These are phyloP conservation scores for Tothia fuscella DNA, from an alignment of 2,329 filamentous ascomycete species.

Conservation along the genomic window DNA sequence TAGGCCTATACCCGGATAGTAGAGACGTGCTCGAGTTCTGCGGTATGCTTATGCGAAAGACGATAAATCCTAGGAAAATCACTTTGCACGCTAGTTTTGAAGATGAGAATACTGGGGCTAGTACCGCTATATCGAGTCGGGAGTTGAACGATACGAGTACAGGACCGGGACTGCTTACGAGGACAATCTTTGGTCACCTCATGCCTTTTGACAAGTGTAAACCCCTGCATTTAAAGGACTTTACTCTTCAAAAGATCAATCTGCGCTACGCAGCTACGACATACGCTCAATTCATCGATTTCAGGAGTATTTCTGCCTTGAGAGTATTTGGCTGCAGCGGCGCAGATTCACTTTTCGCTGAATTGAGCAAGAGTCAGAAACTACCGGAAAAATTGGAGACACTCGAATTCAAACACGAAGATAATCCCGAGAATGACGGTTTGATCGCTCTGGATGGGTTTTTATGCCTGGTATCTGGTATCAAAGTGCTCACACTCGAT, in stretches of 20 bases:
- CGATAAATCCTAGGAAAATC: conserved; percentile 32
- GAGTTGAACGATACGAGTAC: conserved; percentile 37
- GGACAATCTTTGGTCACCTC: conserved; percentile 35
- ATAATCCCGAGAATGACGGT: conserved; percentile 35
- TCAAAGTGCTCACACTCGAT: conserved; percentile 33
- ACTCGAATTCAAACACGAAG: conserved; percentile 35
- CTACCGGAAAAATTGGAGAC: conserved; percentile 33
- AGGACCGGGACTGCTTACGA: conserved; percentile 33
- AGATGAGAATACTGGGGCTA: conserved; percentile 19
- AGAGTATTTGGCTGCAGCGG: conserved; percentile 33
- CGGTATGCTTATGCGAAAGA: conserved; percentile 30
- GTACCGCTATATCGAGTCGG: conserved; percentile 22
- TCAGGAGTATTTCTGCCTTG: conserved; percentile 30
- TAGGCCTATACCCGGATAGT: conserved; percentile 36
- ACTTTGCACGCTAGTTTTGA: conserved; percentile 36
- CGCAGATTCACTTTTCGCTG: conserved; percentile 34
- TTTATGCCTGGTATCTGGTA: conserved; percentile 33
- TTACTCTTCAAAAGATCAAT: conserved; percentile 33
- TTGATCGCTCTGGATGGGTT: conserved; percentile 36
- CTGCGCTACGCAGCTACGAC: conserved; percentile 36
- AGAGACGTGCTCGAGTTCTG: conserved; percentile 32
- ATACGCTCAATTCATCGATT: conserved; percentile 36
- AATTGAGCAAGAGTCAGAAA: conserved; percentile 33
- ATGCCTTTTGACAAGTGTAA: conserved; percentile 35
- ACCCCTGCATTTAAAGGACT: conserved; percentile 31